Evolutionary conservation across 352 stramenopile genomes (phyloP).

Genomic region (Phytophthora palmivora): DNA sequence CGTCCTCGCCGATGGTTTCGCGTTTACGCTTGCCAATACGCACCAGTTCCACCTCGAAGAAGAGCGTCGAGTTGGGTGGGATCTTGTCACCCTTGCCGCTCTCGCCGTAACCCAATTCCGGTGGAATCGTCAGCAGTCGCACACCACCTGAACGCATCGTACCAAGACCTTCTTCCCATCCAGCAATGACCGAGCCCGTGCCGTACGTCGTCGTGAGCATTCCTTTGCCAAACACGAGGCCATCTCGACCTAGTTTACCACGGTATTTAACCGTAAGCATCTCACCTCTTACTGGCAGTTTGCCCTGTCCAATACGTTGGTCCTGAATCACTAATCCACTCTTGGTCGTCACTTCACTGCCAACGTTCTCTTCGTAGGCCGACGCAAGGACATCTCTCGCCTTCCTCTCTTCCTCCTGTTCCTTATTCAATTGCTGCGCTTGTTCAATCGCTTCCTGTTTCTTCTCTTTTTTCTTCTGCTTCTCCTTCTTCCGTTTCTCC

Average conservation of each 20-base stretch:
- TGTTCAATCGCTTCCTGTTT: slow-evolving; percentile 45
- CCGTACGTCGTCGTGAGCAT: slow-evolving; percentile 76
- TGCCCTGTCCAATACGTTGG: slow-evolving; percentile 58
- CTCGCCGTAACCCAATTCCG: slow-evolving; percentile 70
- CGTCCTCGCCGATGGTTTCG: slow-evolving; percentile 59
- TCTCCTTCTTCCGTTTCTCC: slow-evolving; percentile 51
- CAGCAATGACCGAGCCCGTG: slow-evolving; percentile 76
- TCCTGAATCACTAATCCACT: slow-evolving; percentile 69
- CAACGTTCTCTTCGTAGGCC: slow-evolving; percentile 59
- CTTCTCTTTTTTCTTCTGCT: slow-evolving; percentile 44
- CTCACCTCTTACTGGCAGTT: slow-evolving; percentile 56
- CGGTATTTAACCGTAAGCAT: slow-evolving; percentile 83
- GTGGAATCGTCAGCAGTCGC: slow-evolving; percentile 66
- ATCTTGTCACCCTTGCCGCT: slow-evolving; percentile 80
- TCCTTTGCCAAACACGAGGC: slow-evolving; percentile 77
- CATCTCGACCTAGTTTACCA: slow-evolving; percentile 61
- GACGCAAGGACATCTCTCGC: slow-evolving; percentile 52
- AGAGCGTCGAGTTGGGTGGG: slow-evolving; percentile 75
- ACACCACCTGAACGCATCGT: slow-evolving; percentile 76
- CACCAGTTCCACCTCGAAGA: slow-evolving; percentile 84
- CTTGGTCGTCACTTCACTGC: slow-evolving; percentile 62
- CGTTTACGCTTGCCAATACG: slow-evolving; percentile 80
- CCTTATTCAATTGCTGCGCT: slow-evolving; percentile 36
- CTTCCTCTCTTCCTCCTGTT: slow-evolving; percentile 40
- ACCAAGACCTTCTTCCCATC: slow-evolving; percentile 80